Evolutionary conservation across 169 alveolate genomes (phyloP).

Genomic region (Plasmodium vinckei): DNA sequence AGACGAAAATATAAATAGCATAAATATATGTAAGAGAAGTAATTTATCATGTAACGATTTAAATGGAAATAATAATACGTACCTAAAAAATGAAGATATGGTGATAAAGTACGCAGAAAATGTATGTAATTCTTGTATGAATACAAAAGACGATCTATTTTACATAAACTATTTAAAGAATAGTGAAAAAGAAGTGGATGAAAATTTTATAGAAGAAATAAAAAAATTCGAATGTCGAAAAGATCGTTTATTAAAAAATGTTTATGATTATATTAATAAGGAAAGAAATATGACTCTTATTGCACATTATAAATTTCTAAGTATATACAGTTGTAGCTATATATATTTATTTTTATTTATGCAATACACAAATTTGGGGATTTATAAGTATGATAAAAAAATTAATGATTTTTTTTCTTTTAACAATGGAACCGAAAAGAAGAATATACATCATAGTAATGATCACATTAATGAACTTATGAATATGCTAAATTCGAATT

Average conservation of each 20-base stretch:
- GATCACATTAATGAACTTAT: background rate
- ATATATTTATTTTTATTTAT: constrained; percentile 43
- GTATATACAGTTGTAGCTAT: constrained; percentile 46
- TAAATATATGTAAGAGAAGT: background rate
- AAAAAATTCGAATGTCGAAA: constrained; percentile 62
- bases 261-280: constrained; percentile 47
- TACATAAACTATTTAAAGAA: constrained; percentile 34
- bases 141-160: constrained; percentile 17
- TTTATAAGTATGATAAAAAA: constrained; percentile 42
- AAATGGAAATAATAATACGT: constrained; percentile 5
- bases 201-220: constrained; percentile 47
- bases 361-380: constrained; percentile 42
- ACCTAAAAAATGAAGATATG: constrained; percentile 1
- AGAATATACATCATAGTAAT: background rate
- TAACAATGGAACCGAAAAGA: background rate
- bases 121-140: constrained; percentile 4
- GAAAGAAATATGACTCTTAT: constrained; percentile 45
- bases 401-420: constrained; percentile 18
- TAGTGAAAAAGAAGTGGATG: constrained; percentile 34
- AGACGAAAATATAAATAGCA: constrained; percentile 16
- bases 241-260: constrained; percentile 43
- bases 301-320: constrained; percentile 22
- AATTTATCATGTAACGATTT: background rate
- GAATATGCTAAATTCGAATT: no score
- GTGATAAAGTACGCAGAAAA: constrained; percentile 43